phyloP scores from a whole-genome alignment of 2,329 filamentous ascomycete species.

The Alternaria viburni region DNA sequence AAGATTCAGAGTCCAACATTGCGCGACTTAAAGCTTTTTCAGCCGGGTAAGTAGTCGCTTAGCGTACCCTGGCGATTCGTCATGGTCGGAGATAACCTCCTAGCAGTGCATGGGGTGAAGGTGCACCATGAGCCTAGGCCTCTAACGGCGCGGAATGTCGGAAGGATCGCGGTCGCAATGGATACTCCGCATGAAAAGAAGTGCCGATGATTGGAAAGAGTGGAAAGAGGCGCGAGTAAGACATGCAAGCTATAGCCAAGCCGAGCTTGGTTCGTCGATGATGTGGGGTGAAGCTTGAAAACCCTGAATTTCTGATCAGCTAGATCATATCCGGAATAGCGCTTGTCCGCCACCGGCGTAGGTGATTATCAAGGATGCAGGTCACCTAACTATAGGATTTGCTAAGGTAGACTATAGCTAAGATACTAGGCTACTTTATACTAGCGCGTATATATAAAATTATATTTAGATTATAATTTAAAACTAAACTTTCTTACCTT shows the following conservation, averaged over 20 bases:
- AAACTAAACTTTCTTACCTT: too few relatives aligned
- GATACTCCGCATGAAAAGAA: not conserved
- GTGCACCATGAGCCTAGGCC: conserved; percentile 4
- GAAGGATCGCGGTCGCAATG: not conserved
- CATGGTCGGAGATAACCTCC: conserved; percentile 14
- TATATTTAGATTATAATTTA: too few relatives aligned
- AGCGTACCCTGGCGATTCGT: conserved; percentile 12
- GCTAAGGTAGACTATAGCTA: too few relatives aligned
- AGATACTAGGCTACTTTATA: too few relatives aligned
- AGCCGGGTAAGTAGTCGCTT: conserved; percentile 9
- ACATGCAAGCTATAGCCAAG: conserved; percentile 13
- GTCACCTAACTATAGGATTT: too few relatives aligned
- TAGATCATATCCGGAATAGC: not conserved
- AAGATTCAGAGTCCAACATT: not conserved
- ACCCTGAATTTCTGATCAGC: conserved; percentile 1
- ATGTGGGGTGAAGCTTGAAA: conserved; percentile 10
- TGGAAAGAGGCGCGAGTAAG: not conserved
- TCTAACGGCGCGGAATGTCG: not conserved
- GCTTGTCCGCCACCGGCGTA: not conserved
- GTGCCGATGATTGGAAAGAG: not conserved
- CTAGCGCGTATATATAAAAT: too few relatives aligned
- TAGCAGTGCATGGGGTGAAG: not conserved
- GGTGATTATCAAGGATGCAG: too few relatives aligned
- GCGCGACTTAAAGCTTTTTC: conserved; percentile 7
- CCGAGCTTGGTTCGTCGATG: conserved; percentile 3